Evolutionary conservation across 225 moss, liverwort and hornwort genomes (phyloP), one percentile per base, ranked within the genome.

Genomic region (Rhytidiadelphus loreus): DNA sequence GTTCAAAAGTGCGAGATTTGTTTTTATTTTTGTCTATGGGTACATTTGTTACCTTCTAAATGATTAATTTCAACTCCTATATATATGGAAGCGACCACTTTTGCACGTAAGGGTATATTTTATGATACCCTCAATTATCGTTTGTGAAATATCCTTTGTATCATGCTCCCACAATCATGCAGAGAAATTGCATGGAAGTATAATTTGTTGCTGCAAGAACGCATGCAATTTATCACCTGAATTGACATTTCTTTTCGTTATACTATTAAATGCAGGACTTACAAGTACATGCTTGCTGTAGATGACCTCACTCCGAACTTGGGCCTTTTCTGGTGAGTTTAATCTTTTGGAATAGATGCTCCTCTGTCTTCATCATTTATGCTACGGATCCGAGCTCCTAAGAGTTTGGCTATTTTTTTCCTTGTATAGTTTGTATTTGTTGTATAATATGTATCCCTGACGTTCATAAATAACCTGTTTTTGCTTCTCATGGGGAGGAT

Each of bases 241-340:
- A 61, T 50, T 89, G 82, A 87, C 85, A 70, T 52, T 73, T 80
- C 48, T 16, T 68, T 55, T 74, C 63, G 21, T 83, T 79, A n/a
- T 85, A 77, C 85, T 74, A 74, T 77, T 39, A n/a, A 74, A 82
- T 90, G 77, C 90, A 86, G 86, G 86, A 86, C 89, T 58, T 87
- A 92, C 87, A 87, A 90, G 90, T 90, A 90, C 76, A 92, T 89
- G 77, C 90, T 97, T 52, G 89, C 93, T 91, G 96, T 96, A 33
- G 96, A 96, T 68, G 98, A 99, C 89, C 95, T 99, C 59, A 91
- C 97, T 53, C 98, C 98, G 21, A 99, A 99, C 61, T 93, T 99
- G 85, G 98, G 98, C 55, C 95, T 99, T 83, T 99, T 96, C 87
- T 97, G 98, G 98, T 97, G 86, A 93, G 94, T 92, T 82, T 28